phyloP scores from a whole-genome alignment of 495 filamentous ascomycete species.

The Daldinia caldariorum region DNA sequence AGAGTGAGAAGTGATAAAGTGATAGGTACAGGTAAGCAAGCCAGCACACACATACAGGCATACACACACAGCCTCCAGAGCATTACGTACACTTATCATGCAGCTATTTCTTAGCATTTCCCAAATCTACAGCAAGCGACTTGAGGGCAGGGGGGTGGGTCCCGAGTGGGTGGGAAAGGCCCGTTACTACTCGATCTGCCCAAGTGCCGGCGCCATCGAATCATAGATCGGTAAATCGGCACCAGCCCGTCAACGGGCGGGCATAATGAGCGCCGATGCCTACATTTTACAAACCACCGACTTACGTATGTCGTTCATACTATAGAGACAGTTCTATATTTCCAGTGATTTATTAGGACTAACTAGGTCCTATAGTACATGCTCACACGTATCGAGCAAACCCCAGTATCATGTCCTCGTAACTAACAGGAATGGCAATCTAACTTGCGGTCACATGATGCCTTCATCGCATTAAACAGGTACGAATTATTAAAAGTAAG shows the following conservation, averaged over 20 bases:
- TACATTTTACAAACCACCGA: neutral
- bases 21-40: neutral
- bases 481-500: neutral
- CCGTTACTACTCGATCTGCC: slow-evolving; percentile 2
- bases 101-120: slow-evolving; percentile 8
- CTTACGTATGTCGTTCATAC: slow-evolving; percentile 6
- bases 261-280: slow-evolving; percentile 26
- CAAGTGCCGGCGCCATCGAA: slow-evolving; percentile 10
- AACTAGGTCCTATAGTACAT: neutral
- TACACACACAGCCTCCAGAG: slow-evolving; percentile 5
- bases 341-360: neutral
- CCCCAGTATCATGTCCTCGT: too few relatives aligned
- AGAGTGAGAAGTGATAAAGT: slow-evolving; percentile 8
- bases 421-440: too few relatives aligned
- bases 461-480: neutral
- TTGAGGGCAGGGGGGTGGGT: slow-evolving; percentile 14
- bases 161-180: slow-evolving; percentile 19
- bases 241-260: slow-evolving; percentile 20
- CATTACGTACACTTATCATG: slow-evolving; percentile 17
- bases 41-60: neutral
- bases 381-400: neutral
- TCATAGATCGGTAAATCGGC: slow-evolving; percentile 36
- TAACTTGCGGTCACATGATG: neutral
- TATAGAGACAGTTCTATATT: neutral
- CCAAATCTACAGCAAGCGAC: slow-evolving; percentile 9